Evolutionary conservation across 2,329 filamentous ascomycete species (phyloP).

Genomic region (Aspergillus luchuensis): DNA sequence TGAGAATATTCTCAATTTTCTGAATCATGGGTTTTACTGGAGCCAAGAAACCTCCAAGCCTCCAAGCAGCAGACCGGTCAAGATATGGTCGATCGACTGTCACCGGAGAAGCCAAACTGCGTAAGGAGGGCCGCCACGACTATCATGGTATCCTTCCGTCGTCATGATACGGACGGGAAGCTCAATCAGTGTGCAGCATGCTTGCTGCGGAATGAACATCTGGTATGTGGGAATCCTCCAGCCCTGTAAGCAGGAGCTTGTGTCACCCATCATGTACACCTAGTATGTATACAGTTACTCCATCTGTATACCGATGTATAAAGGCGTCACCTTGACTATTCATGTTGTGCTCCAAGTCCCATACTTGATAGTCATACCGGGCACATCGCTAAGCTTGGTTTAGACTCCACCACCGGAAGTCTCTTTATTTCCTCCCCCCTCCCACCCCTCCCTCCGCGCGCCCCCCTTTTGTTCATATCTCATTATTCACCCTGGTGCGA

Average conservation of each 20-base stretch:
- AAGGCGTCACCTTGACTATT: not conserved
- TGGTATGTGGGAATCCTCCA: constrained; percentile 14
- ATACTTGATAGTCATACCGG: not conserved
- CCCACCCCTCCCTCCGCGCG: not conserved
- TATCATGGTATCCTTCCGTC: constrained; percentile 9
- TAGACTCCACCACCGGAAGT: constrained; percentile 6
- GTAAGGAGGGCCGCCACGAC: not conserved
- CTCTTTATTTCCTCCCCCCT: not conserved
- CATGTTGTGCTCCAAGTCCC: not conserved
- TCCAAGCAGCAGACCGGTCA: not conserved
- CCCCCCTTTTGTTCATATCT: constrained; percentile 1
- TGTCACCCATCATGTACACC: constrained; percentile 4
- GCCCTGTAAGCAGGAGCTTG: constrained; percentile 11
- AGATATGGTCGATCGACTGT: constrained; percentile 4
- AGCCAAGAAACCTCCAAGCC: constrained; percentile 1
- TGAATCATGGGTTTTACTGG: constrained; percentile 2
- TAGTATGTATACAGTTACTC: not conserved
- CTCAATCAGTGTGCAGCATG: constrained; percentile 9
- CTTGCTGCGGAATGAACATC: constrained; percentile 24
- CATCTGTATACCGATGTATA: not conserved
- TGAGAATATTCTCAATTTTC: constrained; percentile 5
- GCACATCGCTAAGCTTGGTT: constrained; percentile 3
- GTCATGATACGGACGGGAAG: constrained; percentile 22
- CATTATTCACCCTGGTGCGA: not conserved
- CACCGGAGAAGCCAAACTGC: not conserved